A percentile compares a stretch with the other conserved stretches of the same genome.
Conservation (phyloP, 192 early-diverging fungal species). For the Dimargaris cristalligena region DNA sequence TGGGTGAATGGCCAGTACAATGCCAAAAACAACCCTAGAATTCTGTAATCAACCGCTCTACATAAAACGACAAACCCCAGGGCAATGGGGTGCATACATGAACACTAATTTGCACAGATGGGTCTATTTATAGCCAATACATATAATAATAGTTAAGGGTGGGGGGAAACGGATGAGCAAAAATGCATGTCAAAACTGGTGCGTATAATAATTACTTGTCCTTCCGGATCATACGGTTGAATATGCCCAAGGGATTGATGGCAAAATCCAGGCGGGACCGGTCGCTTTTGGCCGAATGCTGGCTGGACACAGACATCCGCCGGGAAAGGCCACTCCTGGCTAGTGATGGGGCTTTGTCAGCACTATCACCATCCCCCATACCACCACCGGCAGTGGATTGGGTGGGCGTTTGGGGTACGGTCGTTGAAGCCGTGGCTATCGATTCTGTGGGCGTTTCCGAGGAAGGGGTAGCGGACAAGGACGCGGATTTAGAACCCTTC, state of each 20-base stretch:
- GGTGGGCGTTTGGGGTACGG: neutral
- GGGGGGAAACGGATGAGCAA: neutral
- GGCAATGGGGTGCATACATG: neutral
- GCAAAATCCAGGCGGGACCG: neutral
- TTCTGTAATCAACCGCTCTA: too few species aligned
- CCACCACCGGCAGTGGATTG: neutral
- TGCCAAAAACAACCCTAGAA: too few species aligned
- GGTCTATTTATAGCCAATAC: neutral
- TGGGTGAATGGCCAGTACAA: too few species aligned
- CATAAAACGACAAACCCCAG: neutral
- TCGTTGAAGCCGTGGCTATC: neutral
- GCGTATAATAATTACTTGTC: neutral
- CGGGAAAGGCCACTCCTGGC: neutral
- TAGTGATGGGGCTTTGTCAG: neutral
- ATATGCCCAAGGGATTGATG: conserved; percentile 3
- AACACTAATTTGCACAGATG: neutral
- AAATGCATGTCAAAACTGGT: neutral
- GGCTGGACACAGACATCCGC: conserved; percentile 2
- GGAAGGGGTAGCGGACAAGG: neutral
- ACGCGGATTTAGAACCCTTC: neutral
- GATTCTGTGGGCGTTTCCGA: neutral
- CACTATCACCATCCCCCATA: neutral
- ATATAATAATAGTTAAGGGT: neutral
- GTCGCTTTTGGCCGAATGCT: neutral
- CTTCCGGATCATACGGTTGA: conserved; percentile 3